Base-by-base conservation (phyloP, 1,139 yeast genomes). In the Lodderomyces margitis region DNA sequence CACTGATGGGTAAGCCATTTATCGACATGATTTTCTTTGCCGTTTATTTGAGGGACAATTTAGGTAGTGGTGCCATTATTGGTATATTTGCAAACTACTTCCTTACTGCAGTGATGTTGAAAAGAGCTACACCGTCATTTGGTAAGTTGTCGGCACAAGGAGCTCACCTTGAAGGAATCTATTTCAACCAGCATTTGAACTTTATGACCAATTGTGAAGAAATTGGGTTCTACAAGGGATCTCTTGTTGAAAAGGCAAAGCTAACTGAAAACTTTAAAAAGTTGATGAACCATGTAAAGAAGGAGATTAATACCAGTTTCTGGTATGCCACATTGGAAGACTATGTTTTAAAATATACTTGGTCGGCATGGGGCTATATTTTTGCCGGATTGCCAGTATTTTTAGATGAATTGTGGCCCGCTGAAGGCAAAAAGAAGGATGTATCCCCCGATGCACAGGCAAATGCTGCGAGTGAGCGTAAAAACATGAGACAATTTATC, bases 341-440 rank as follows among this genome's bases (percentile, higher is more conserved):
- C 59, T 88, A 88, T 57, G 80, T 89, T 38, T 74, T 91, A 59
- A 91, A 89, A 64, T 89, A 87, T 57, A 82, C 94, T 14, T 91
- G 97, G 98, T 88, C 96, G 3, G 96, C 95, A 0, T 75, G 92
- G 67, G 97, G 97, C 9, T 89, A 89, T 58, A 66, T 88, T 23
- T 89, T 87, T 68, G 88, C 96, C 1, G 87, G 96, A 1, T 75
- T 89, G 47, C 98, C 98, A 2, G 92, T 89, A 20, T 70, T 73
- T 44, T 58, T 73, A 42, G 78, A 70, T 43, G 78, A 72, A 46
- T 51, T 70, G 24, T 68, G 68, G 66, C 70, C 71, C 9, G 46
- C 48, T 14, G 41, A 46, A 31, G 40, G 41, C 40, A 30, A 51
- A 50, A 28, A 38, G 12, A 39, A 39, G 7, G 30, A 38, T 23